Conservation (phyloP, 2,329 filamentous ascomycete genomes). For the Mycosphaerella arachidis region DNA sequence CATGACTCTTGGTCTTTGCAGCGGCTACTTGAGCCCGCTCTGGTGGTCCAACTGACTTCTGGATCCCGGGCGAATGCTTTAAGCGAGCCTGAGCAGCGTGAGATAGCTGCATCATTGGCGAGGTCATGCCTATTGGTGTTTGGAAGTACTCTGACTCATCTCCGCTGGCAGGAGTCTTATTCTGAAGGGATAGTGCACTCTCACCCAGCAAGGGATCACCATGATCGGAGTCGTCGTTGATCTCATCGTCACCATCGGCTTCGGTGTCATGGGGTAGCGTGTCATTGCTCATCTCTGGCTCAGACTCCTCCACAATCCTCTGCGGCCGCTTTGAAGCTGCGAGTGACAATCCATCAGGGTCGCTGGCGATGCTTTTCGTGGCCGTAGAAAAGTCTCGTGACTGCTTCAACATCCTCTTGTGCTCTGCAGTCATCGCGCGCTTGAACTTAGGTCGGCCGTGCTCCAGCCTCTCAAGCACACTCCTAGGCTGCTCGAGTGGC, state of each 20-base stretch:
- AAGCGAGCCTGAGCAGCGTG: constrained; percentile 23
- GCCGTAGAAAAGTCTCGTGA: constrained; percentile 48
- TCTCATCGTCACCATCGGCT: constrained; percentile 86
- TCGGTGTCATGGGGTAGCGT: constrained; percentile 62
- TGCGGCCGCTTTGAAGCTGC: constrained; percentile 37
- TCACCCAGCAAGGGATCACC: constrained; percentile 33
- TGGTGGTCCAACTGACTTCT: constrained; percentile 31
- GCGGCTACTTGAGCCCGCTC: constrained; percentile 25
- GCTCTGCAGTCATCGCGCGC: constrained; percentile 43
- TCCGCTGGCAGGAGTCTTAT: constrained; percentile 22
- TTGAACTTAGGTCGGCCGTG: constrained; percentile 50
- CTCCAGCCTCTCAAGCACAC: constrained; percentile 56
- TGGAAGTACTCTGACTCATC: constrained; percentile 42
- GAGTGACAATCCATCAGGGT: constrained; percentile 45
- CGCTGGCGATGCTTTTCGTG: constrained; percentile 53
- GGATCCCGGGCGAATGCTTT: constrained; percentile 23
- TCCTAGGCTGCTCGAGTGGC: constrained; percentile 58
- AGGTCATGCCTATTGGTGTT: constrained; percentile 33
- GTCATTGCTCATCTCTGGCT: constrained; percentile 37
- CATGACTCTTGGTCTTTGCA: constrained; percentile 45
- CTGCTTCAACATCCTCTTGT: constrained; percentile 22
- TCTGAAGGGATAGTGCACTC: constrained; percentile 31
- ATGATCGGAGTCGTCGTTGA: constrained; percentile 65
- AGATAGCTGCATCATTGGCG: constrained; percentile 24
- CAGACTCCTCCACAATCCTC: constrained; percentile 41